Percentiles rank a stretch among this genome's conserved stretches.
phyloP scores from a whole-genome alignment of 2,329 filamentous ascomycete species.

The Diaporthe citrichinensis region DNA sequence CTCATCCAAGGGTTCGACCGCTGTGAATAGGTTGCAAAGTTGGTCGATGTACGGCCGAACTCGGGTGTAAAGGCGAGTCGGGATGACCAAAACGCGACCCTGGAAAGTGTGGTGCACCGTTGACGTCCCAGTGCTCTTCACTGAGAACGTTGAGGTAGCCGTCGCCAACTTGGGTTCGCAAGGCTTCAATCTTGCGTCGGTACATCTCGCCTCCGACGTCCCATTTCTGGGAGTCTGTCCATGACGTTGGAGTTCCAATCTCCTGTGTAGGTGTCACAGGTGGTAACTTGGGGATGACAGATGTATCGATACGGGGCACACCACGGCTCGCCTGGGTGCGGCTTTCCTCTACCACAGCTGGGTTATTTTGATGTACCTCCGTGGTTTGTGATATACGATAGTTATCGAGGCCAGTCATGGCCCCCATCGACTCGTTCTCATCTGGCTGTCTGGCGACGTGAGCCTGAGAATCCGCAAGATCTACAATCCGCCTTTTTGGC shows the following conservation, averaged over 20 bases:
- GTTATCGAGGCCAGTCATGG: slow-evolving; percentile 49
- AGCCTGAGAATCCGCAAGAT: slow-evolving; percentile 69
- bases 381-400: slow-evolving; percentile 62
- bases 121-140: slow-evolving; percentile 77
- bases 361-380: slow-evolving; percentile 53
- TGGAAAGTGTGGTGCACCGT: slow-evolving; percentile 55
- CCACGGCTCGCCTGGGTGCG: slow-evolving; percentile 49
- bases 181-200: slow-evolving; percentile 86
- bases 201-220: slow-evolving; percentile 82
- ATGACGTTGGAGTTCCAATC: slow-evolving; percentile 48
- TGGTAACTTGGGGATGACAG: slow-evolving; percentile 51
- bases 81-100: slow-evolving; percentile 55
- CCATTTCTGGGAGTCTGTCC: slow-evolving; percentile 69
- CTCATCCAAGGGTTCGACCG: slow-evolving; percentile 65
- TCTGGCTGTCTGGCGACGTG: slow-evolving; percentile 50
- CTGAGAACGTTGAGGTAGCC: slow-evolving; percentile 89
- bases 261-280: slow-evolving; percentile 51
- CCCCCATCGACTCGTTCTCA: slow-evolving; percentile 41
- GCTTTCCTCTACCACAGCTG: slow-evolving; percentile 51
- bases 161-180: slow-evolving; percentile 87
- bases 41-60: slow-evolving; percentile 52
- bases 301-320: slow-evolving; percentile 57
- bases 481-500: slow-evolving; percentile 75
- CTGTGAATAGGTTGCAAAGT: slow-evolving; percentile 64
- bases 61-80: slow-evolving; percentile 54